A percentile compares a stretch with the other conserved stretches of the same genome.
These are phyloP conservation scores for Solanum chaucha DNA, from an alignment of 257 asterid species.

Conservation along the genomic window DNA sequence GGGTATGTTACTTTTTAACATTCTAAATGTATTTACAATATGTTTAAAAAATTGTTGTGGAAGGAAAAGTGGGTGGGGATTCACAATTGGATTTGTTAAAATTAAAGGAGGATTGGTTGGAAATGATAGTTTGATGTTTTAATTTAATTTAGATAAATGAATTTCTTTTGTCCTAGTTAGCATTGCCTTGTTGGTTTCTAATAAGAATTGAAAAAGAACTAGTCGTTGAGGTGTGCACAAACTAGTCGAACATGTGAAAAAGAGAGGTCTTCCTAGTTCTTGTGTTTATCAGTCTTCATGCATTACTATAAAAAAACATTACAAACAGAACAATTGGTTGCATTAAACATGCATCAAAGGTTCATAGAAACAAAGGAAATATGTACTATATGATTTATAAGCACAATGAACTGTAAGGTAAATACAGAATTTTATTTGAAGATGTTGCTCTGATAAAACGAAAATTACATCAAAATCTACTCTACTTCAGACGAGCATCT, in stretches of 20 bases:
- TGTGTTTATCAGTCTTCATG: not conserved
- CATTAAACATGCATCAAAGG: not conserved
- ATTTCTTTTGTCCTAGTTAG: not conserved
- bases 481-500: constrained; percentile 25
- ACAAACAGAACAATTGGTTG: not conserved
- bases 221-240: not conserved
- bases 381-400: not conserved
- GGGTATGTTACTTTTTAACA: not conserved
- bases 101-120: not conserved
- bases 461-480: constrained; percentile 29
- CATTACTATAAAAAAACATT: not conserved
- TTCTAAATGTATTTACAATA: not conserved
- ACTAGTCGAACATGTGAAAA: not conserved
- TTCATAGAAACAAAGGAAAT: not conserved
- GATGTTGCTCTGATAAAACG: constrained; percentile 1
- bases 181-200: not conserved
- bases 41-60: not conserved
- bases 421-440: constrained; percentile 16
- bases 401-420: not conserved
- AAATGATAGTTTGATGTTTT: not conserved
- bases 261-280: not conserved
- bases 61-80: not conserved
- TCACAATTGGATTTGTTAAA: not conserved
- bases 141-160: not conserved
- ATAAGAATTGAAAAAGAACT: not conserved